Evolutionary conservation across 23 red algal genomes (phyloP).

Genomic region (Gracilariopsis chorda): DNA sequence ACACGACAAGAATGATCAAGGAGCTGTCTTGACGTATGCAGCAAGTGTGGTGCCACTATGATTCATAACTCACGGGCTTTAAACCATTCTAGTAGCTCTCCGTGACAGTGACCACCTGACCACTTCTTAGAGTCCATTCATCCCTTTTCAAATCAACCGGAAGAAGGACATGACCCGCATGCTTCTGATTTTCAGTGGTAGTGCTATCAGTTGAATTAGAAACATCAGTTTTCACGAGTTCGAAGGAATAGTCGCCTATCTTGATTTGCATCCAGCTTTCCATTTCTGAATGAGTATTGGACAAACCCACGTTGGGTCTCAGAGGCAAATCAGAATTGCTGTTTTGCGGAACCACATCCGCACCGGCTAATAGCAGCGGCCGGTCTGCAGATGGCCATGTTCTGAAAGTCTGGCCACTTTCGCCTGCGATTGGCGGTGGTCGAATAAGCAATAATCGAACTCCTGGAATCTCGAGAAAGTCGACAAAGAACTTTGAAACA

Average conservation of each 20-base stretch:
- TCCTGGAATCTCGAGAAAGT: conserved; percentile 9
- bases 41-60: too few species aligned
- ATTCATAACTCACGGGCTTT: too few species aligned
- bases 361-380: not conserved
- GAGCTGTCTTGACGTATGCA: too few species aligned
- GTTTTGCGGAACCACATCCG: not conserved
- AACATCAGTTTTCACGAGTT: not conserved
- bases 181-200: not conserved
- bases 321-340: not conserved
- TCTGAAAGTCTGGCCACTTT: not conserved
- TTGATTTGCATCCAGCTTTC: not conserved
- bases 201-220: not conserved
- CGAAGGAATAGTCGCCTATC: not conserved
- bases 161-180: not conserved
- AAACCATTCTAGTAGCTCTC: too few species aligned
- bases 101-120: not conserved
- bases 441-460: conserved; percentile 25
- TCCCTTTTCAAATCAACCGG: not conserved
- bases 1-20: too few species aligned
- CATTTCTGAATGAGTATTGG: not conserved
- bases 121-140: not conserved
- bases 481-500: conserved; percentile 12
- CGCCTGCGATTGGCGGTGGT: not conserved
- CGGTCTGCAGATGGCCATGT: conserved; percentile 20
- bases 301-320: conserved; percentile 20